phyloP scores from a whole-genome alignment of 139 green algal species.

The Mesostigma viride region DNA sequence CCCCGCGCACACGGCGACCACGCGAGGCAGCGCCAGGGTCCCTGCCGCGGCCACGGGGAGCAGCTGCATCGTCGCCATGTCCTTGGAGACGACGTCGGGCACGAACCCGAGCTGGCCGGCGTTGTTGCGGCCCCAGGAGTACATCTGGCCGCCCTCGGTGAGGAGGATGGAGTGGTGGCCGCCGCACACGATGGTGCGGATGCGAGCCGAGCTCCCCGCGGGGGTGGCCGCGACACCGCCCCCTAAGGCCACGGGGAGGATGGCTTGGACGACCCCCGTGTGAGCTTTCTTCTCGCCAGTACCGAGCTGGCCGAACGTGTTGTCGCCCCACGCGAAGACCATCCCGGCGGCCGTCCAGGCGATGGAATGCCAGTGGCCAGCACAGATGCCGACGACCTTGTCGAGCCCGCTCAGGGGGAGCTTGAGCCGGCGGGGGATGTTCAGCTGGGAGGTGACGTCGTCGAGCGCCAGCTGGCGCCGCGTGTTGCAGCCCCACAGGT shows the following conservation, averaged over 20 bases:
- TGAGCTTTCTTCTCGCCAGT: slow-evolving; percentile 21
- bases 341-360: slow-evolving; percentile 8
- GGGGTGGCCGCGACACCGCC: too few relatives aligned
- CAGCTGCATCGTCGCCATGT: too few relatives aligned
- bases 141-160: not conserved
- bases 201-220: too few relatives aligned
- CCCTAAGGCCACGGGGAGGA: too few relatives aligned
- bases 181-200: too few relatives aligned
- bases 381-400: slow-evolving; percentile 7
- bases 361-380: slow-evolving; percentile 14
- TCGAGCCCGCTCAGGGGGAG: too few relatives aligned
- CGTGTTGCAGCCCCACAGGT: slow-evolving; percentile 3
- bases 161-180: slow-evolving; percentile 12
- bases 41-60: too few relatives aligned
- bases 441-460: not conserved
- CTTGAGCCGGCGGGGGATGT: not conserved
- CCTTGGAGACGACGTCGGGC: too few relatives aligned
- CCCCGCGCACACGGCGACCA: too few relatives aligned
- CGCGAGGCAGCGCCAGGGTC: too few relatives aligned
- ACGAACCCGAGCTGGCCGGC: not conserved
- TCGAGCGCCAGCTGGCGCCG: slow-evolving; percentile 8
- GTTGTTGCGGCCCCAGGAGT: slow-evolving; percentile 16
- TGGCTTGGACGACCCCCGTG: not conserved
- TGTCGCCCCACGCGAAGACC: slow-evolving; percentile 50
- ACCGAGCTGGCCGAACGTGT: slow-evolving; percentile 41